Percentiles rank a stretch among this genome's conserved stretches.
Conservation (phyloP, 2,329 filamentous ascomycete genomes). For the Clonostachys sp. region DNA sequence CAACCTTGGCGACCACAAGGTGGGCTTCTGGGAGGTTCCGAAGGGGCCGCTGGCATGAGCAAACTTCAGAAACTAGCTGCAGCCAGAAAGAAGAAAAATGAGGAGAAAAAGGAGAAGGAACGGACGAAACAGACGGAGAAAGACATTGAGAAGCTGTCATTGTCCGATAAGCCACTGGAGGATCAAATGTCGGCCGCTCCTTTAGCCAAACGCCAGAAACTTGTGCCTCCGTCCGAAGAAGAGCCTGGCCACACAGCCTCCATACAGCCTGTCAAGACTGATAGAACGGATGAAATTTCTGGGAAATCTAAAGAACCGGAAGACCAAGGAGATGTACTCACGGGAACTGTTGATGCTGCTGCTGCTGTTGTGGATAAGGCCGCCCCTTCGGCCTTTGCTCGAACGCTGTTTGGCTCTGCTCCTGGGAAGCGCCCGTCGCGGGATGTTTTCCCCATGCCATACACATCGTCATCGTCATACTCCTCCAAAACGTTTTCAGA, state of each 20-base stretch:
- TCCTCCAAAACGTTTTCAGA: constrained; percentile 66
- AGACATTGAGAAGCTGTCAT: constrained; percentile 21
- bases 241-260: too few species aligned
- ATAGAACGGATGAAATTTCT: not conserved
- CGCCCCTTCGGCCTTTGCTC: constrained; percentile 52
- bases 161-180: constrained; percentile 21
- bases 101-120: constrained; percentile 44
- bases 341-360: constrained; percentile 1
- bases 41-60: constrained; percentile 66
- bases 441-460: constrained; percentile 39
- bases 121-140: constrained; percentile 15
- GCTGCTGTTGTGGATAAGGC: constrained; percentile 10
- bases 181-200: constrained; percentile 8
- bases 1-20: constrained; percentile 49
- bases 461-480: constrained; percentile 42
- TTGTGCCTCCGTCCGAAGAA: constrained; percentile 1
- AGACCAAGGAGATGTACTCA: not conserved
- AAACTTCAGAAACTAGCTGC: constrained; percentile 90
- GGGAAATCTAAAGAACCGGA: not conserved
- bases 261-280: too few species aligned
- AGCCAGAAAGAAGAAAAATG: constrained; percentile 77
- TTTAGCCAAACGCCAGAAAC: constrained; percentile 16
- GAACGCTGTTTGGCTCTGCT: constrained; percentile 43
- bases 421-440: constrained; percentile 17
- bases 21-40: constrained; percentile 74